phyloP scores from a whole-genome alignment of 106 monocot species.

The Apostasia shenzhenica region DNA sequence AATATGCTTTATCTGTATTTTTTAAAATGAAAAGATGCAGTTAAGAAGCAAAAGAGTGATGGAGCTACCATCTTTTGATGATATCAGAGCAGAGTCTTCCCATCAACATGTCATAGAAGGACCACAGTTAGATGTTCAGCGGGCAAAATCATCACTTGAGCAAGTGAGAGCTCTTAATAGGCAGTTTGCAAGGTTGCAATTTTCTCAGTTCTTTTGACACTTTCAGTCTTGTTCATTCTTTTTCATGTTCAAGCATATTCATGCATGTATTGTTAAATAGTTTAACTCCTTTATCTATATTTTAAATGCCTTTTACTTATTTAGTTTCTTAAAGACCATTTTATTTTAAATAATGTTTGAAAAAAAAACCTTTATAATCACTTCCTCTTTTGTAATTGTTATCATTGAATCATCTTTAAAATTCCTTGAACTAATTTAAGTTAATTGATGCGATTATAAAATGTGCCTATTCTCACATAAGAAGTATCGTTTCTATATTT shows the following conservation, averaged over 20 bases:
- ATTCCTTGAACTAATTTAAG: too few relatives aligned
- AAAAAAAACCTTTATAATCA: too few relatives aligned
- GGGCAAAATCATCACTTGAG: constrained; percentile 48
- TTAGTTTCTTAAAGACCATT: too few relatives aligned
- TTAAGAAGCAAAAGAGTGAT: constrained; percentile 72
- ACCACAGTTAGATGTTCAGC: constrained; percentile 38
- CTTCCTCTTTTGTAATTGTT: too few relatives aligned
- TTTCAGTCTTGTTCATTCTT: not conserved
- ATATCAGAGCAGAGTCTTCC: constrained; percentile 59
- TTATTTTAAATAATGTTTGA: too few relatives aligned
- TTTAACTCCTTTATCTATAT: not conserved
- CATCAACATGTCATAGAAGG: constrained; percentile 31
- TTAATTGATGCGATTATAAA: too few relatives aligned
- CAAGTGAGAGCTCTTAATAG: constrained; percentile 88
- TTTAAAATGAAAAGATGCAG: constrained; percentile 32
- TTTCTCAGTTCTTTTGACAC: not conserved
- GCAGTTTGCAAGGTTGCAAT: constrained; percentile 75
- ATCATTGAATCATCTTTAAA: too few relatives aligned
- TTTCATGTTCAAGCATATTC: not conserved
- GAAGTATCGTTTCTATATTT: too few relatives aligned
- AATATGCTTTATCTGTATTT: constrained; percentile 4
- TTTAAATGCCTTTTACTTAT: not conserved
- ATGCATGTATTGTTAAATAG: not conserved
- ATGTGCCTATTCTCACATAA: too few relatives aligned
- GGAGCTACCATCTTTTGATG: constrained; percentile 59